A percentile compares a stretch with the other conserved stretches of the same genome.
Conservation (phyloP, 2,329 filamentous ascomycete species). For the Zelopaecilomyces penicillatus region DNA sequence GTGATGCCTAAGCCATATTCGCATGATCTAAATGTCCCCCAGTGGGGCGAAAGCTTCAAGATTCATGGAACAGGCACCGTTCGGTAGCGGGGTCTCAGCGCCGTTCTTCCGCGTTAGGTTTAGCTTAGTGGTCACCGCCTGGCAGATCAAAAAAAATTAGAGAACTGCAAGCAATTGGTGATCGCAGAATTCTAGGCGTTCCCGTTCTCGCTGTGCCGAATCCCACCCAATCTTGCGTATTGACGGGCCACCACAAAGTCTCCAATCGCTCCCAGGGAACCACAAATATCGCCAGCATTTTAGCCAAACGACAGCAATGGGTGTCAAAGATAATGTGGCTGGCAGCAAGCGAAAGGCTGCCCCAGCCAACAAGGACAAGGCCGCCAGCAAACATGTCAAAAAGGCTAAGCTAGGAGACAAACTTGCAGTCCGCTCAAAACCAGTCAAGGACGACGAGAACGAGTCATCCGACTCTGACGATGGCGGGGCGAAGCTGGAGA, state of each 20-base stretch:
- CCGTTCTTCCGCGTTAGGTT: too few species aligned
- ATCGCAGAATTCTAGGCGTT: slow-evolving; percentile 7
- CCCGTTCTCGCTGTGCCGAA: too few species aligned
- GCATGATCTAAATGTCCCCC: too few species aligned
- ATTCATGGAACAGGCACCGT: too few species aligned
- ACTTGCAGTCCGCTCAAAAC: slow-evolving; percentile 24
- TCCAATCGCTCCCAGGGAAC: slow-evolving; percentile 2
- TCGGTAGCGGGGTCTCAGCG: too few species aligned
- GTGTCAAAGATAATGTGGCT: slow-evolving; percentile 35
- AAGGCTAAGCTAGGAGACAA: slow-evolving; percentile 39
- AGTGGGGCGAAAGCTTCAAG: too few species aligned
- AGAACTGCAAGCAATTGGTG: not conserved
- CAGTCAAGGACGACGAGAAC: slow-evolving; percentile 34
- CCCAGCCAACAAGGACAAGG: slow-evolving; percentile 33
- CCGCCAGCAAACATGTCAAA: slow-evolving; percentile 35
- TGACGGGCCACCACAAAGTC: not conserved
- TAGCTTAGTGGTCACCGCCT: slow-evolving; percentile 22
- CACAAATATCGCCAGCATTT: slow-evolving; percentile 10
- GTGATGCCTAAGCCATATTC: too few species aligned
- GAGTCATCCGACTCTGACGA: slow-evolving; percentile 45
- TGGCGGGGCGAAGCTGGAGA: slow-evolving; percentile 41
- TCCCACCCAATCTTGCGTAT: slow-evolving; percentile 4
- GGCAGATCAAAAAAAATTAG: slow-evolving; percentile 21
- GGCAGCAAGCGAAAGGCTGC: slow-evolving; percentile 52
- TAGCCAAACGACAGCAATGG: slow-evolving; percentile 28